Conservation (phyloP, 2,329 filamentous ascomycete species). For the Trichoderma koningii region DNA sequence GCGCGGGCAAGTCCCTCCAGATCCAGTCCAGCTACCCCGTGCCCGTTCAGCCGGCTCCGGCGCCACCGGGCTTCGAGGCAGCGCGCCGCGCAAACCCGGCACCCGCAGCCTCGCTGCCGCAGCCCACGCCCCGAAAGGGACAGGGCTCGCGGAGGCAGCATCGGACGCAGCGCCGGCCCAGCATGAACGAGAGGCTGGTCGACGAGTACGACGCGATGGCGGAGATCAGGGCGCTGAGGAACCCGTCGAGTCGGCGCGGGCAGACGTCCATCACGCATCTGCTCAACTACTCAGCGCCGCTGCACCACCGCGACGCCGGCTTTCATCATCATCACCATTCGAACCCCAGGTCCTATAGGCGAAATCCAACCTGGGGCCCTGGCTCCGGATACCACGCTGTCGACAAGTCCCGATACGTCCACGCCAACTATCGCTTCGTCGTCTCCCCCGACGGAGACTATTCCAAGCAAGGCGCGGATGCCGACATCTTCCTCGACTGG, state of each 20-base stretch:
- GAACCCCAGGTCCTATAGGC: slow-evolving; percentile 58
- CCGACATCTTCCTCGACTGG: slow-evolving; percentile 91
- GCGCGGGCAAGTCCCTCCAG: slow-evolving; percentile 55
- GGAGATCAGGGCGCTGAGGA: slow-evolving; percentile 66
- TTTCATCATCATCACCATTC: slow-evolving; percentile 38
- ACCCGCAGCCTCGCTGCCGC: slow-evolving; percentile 34
- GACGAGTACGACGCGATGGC: slow-evolving; percentile 86
- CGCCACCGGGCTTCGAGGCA: slow-evolving; percentile 53
- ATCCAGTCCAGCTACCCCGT: slow-evolving; percentile 46
- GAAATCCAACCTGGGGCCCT: slow-evolving; percentile 78
- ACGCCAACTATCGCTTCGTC: slow-evolving; percentile 97
- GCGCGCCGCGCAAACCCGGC: slow-evolving; percentile 50
- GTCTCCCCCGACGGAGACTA: slow-evolving; percentile 83
- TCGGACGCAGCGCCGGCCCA: slow-evolving; percentile 75
- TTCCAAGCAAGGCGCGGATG: slow-evolving; percentile 75
- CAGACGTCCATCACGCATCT: slow-evolving; percentile 97
- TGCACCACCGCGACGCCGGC: slow-evolving; percentile 62
- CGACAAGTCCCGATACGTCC: slow-evolving; percentile 87
- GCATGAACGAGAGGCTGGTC: slow-evolving; percentile 45
- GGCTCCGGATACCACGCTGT: slow-evolving; percentile 87
- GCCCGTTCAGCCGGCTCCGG: slow-evolving; percentile 45
- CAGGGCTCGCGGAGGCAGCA: slow-evolving; percentile 81
- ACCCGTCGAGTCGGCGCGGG: slow-evolving; percentile 72
- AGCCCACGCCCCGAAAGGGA: slow-evolving; percentile 65
- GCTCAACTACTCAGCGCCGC: slow-evolving; percentile 84